These are phyloP conservation scores for Suillus placidus DNA, from an alignment of 768 basidiomycete genomes.

Conservation along the genomic window DNA sequence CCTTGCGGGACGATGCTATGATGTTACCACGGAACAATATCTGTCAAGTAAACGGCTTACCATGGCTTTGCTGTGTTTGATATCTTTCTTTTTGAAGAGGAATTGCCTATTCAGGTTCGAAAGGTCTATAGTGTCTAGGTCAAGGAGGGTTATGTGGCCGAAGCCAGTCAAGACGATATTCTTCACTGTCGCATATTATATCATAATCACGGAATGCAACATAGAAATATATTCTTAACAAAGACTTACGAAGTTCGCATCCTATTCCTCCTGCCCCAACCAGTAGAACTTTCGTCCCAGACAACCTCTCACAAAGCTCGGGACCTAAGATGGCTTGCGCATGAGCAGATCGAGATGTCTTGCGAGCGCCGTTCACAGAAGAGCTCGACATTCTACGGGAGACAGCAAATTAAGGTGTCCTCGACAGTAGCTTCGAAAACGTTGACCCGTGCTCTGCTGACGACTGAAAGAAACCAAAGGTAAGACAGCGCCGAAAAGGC, in stretches of 20 bases:
- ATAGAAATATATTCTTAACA: neutral
- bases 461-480: constrained; percentile 7
- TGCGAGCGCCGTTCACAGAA: constrained; percentile 16
- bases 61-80: constrained; percentile 94
- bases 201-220: constrained; percentile 2
- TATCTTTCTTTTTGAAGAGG: constrained; percentile 94
- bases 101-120: constrained; percentile 98
- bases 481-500: constrained; percentile 7
- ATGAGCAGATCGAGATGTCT: constrained; percentile 51
- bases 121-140: constrained; percentile 97
- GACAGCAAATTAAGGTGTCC: neutral
- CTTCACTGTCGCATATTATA: constrained; percentile 64
- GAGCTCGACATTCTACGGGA: constrained; percentile 7
- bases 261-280: constrained; percentile 98
- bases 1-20: constrained; percentile 41
- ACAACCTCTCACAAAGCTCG: constrained; percentile 62
- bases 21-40: neutral
- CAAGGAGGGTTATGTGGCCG: constrained; percentile 87
- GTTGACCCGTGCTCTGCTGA: neutral
- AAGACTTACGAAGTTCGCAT: constrained; percentile 82
- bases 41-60: constrained; percentile 43
- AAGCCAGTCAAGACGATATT: constrained; percentile 94
- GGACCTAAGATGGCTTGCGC: constrained; percentile 80
- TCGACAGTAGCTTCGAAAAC: neutral
- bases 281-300: constrained; percentile 72